phyloP scores from a whole-genome alignment of 2,329 filamentous ascomycete genomes.

The Penicillium aurantiogriseum region DNA sequence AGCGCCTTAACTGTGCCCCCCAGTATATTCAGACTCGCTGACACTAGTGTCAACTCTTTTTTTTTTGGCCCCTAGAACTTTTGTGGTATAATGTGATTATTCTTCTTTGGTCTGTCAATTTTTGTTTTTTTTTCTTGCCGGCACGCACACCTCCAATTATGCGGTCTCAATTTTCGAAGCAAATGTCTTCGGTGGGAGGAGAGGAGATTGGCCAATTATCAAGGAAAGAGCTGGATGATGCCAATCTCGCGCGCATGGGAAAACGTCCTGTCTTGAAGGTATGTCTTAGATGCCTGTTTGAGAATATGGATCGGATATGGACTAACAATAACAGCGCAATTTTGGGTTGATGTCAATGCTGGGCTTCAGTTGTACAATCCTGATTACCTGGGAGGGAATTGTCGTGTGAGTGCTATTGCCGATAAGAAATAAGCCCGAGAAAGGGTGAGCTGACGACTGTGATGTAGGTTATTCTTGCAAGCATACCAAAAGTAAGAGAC shows the following conservation, averaged over 20 bases:
- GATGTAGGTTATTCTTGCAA: slow-evolving; percentile 17
- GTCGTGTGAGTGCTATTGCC: slow-evolving; percentile 29
- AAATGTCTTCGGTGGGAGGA: slow-evolving; percentile 9
- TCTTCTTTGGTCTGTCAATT: background rate
- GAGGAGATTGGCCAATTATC: slow-evolving; percentile 16
- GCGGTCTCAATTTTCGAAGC: slow-evolving; percentile 14
- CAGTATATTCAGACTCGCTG: background rate
- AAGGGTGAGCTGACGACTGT: background rate
- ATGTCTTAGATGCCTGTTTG: background rate
- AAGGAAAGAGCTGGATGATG: slow-evolving; percentile 35
- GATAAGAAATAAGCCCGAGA: background rate
- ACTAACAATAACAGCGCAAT: slow-evolving; percentile 32
- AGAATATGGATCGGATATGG: background rate
- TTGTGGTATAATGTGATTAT: background rate
- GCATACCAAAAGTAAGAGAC: slow-evolving; percentile 22
- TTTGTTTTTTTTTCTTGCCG: background rate
- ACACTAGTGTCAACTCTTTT: background rate
- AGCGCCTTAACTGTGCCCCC: background rate
- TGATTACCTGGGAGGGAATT: slow-evolving; percentile 43
- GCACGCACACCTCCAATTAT: slow-evolving; percentile 3
- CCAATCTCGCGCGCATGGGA: slow-evolving; percentile 51
- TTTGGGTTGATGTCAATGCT: slow-evolving; percentile 43
- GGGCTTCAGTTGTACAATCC: slow-evolving; percentile 42
- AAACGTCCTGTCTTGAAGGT: slow-evolving; percentile 51
- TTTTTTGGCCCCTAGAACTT: background rate